These are phyloP conservation scores for Starmerella scarabaei DNA, from an alignment of 805 yeast genomes.

Conservation along the genomic window DNA sequence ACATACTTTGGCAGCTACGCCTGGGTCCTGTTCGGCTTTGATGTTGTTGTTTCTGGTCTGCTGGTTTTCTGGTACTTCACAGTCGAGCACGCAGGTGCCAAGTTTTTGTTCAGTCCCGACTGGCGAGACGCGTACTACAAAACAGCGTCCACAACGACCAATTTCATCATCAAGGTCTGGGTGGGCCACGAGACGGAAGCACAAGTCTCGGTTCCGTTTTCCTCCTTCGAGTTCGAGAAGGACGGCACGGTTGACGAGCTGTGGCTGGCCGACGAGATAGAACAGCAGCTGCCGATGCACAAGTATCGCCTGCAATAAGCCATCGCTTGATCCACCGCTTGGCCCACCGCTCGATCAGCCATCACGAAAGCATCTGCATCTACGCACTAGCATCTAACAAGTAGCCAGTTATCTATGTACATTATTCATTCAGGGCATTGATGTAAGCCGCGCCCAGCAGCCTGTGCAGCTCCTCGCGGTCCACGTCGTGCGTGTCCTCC, in stretches of 20 bases:
- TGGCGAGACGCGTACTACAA: slow-evolving; percentile 15
- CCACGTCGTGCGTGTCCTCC: slow-evolving; percentile 98
- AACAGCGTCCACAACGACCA: slow-evolving; percentile 9
- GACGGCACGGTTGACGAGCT: slow-evolving; percentile 7
- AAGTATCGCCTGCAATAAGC: too few species aligned
- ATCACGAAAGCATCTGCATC: too few species aligned
- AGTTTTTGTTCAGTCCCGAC: slow-evolving; percentile 15
- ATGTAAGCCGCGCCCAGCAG: slow-evolving; percentile 68
- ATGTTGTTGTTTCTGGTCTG: slow-evolving; percentile 5
- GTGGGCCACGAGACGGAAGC: slow-evolving; percentile 12
- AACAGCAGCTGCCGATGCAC: slow-evolving; percentile 1
- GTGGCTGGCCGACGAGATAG: slow-evolving; percentile 16
- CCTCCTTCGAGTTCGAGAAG: slow-evolving; percentile 5
- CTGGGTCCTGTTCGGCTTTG: slow-evolving; percentile 14
- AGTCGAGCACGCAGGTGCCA: slow-evolving; percentile 17
- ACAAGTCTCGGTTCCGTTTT: slow-evolving; percentile 13
- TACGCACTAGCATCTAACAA: too few species aligned
- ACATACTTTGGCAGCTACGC: slow-evolving; percentile 5
- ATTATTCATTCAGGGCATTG: slow-evolving; percentile 3
- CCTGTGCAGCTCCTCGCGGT: slow-evolving; percentile 75
- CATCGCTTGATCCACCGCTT: too few species aligned
- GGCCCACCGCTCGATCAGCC: too few species aligned
- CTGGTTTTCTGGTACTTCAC: slow-evolving; percentile 12
- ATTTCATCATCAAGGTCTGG: slow-evolving; percentile 8
- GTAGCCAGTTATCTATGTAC: too few species aligned